Evolutionary conservation across 2,329 filamentous ascomycete genomes (phyloP).

Genomic region (Aspergillus sp.): DNA sequence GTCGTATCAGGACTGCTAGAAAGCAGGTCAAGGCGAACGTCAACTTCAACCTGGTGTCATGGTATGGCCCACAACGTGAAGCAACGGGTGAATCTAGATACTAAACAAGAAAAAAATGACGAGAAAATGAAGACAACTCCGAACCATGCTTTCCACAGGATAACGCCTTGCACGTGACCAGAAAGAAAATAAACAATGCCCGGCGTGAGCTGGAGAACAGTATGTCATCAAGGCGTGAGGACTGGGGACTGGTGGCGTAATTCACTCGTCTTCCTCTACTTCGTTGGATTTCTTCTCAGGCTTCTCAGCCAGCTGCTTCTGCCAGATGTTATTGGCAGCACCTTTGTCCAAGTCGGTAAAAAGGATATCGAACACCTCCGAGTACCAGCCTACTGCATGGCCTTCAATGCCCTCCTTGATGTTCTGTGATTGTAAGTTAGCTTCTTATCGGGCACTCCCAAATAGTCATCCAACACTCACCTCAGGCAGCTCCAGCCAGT

Average conservation of each 20-base stretch:
- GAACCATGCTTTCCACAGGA: conserved; percentile 37
- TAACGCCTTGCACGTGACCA: conserved; percentile 37
- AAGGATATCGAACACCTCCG: conserved; percentile 86
- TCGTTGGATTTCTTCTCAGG: conserved; percentile 45
- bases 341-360: conserved; percentile 79
- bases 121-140: conserved; percentile 28
- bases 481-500: conserved; percentile 96
- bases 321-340: conserved; percentile 72
- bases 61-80: conserved; percentile 1
- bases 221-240: conserved; percentile 17
- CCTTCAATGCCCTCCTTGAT: conserved; percentile 97
- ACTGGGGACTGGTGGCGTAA: conserved; percentile 4
- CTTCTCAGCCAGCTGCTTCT: conserved; percentile 61
- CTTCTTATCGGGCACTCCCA: conserved; percentile 9
- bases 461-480: conserved; percentile 58
- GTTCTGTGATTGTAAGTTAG: conserved; percentile 63
- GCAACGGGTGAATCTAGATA: conserved; percentile 7
- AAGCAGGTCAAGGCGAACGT: neutral
- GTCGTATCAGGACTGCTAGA: neutral
- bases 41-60: conserved; percentile 1
- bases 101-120: conserved; percentile 3
- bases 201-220: conserved; percentile 21
- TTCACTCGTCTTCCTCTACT: conserved; percentile 32
- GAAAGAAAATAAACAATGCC: conserved; percentile 21
- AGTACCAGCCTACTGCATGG: conserved; percentile 88